phyloP scores from a whole-genome alignment of 345 rosid species.

The Heritiera fomes region DNA sequence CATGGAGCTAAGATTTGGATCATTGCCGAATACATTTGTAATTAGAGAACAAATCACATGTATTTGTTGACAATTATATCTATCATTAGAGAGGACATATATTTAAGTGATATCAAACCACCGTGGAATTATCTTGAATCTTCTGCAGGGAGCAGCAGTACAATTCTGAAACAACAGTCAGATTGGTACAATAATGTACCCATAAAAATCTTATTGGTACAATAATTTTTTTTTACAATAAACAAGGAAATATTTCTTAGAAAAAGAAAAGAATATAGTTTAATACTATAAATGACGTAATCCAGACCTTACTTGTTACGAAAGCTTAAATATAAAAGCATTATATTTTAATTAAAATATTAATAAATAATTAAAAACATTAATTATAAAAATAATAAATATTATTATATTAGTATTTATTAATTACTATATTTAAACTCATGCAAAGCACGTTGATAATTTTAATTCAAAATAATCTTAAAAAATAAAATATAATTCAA shows the following conservation, averaged over 20 bases:
- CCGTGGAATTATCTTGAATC: neutral
- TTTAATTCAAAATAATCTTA: too few relatives aligned
- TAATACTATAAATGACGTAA: neutral
- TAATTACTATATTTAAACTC: too few relatives aligned
- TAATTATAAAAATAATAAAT: too few relatives aligned
- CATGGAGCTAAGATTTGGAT: conserved; percentile 17
- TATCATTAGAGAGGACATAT: neutral
- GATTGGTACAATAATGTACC: neutral
- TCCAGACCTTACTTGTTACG: neutral
- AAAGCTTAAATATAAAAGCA: neutral
- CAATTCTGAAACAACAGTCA: conserved; percentile 5
- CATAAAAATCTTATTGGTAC: neutral
- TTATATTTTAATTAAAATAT: too few relatives aligned
- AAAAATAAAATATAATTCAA: too few relatives aligned
- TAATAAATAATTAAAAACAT: too few relatives aligned
- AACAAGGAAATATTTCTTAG: neutral
- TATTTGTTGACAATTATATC: conserved; percentile 12
- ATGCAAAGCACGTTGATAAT: too few relatives aligned
- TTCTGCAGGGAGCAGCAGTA: neutral
- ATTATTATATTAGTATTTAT: too few relatives aligned
- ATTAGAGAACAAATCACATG: conserved; percentile 31
- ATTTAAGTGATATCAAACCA: neutral
- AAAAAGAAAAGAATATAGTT: neutral
- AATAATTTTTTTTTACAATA: neutral
- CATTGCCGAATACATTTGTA: conserved; percentile 14